Evolutionary conservation across 495 filamentous ascomycete species (phyloP), one percentile per base, ranked within the genome.

Genomic region (Penicillium alfredii): DNA sequence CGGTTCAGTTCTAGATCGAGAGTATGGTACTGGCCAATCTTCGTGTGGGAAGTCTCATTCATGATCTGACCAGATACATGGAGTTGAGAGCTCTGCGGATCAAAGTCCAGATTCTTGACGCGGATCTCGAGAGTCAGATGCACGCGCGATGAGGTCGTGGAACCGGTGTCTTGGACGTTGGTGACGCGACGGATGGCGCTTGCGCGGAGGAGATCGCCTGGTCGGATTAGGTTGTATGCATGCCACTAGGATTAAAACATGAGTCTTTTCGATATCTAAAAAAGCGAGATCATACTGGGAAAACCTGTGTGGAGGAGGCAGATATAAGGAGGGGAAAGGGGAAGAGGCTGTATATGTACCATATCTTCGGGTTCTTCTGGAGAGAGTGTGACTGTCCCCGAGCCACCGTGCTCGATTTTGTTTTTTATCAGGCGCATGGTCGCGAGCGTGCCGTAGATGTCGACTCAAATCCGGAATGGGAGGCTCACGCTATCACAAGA

Each of bases 341-440:
- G n/a, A n/a, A n/a, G n/a, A n/a, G n/a, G n/a, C n/a, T n/a, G n/a
- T n/a, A n/a, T n/a, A n/a, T n/a, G 38, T 69, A 89, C 86, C 88
- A 98, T 95, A 60, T 98, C 92, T 66, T 97, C 92, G 19, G 88
- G 86, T 51, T 95, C 92, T 55, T 87, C 80, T 2, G 92, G 89
- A 31, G 86, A 74, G 31, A 98, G 70, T 17, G 82, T 86, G 45
- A 94, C 77, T 37, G 67, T 78, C 8, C 84, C 86, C 3, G 83
- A 81, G 70, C 84, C 86, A 66, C 86, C 68, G 20, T 76, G 76
- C 45, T 85, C 78, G 39, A 93, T 80, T 35, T 81, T 73, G 33
- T 80, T 77, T 53, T 82, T 86, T 43, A 85, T 68, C 18, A 85
- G 73, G 18, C 78, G 73, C 83, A 88, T 88, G n/a, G 29, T 41